phyloP scores from a whole-genome alignment of 2,329 filamentous ascomycete species.

The Beauveria brongniartii region DNA sequence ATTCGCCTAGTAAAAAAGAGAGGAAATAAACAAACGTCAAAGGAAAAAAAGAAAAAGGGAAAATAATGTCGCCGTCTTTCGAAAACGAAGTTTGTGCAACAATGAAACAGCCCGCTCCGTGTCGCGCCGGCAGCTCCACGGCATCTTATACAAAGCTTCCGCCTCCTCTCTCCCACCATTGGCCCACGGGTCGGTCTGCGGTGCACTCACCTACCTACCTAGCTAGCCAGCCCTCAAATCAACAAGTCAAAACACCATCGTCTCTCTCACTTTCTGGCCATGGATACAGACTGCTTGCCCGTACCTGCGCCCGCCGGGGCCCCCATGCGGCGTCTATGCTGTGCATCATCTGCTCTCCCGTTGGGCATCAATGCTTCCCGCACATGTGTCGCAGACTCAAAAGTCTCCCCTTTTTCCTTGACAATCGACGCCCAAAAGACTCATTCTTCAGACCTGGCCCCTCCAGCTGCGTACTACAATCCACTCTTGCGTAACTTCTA shows the following conservation, averaged over 20 bases:
- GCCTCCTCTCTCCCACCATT: neutral
- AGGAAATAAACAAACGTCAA: neutral
- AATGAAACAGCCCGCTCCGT: neutral
- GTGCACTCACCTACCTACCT: neutral
- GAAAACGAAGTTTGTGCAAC: neutral
- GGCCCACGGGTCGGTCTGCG: neutral
- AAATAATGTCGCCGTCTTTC: neutral
- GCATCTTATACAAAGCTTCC: neutral
- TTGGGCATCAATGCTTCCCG: slow-evolving; percentile 10
- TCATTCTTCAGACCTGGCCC: neutral
- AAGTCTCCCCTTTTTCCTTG: neutral
- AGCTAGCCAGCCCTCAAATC: neutral
- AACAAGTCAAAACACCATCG: neutral
- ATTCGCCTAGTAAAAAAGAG: neutral
- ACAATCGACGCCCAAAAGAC: neutral
- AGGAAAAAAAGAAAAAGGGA: neutral
- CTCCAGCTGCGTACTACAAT: neutral
- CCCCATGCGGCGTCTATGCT: slow-evolving; percentile 1
- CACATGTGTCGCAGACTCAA: slow-evolving; percentile 1
- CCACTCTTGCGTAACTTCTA: slow-evolving; percentile 6
- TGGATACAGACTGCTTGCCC: neutral
- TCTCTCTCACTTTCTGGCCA: neutral
- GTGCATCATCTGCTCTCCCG: slow-evolving; percentile 6
- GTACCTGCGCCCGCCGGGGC: slow-evolving; percentile 7
- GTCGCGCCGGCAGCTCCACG: neutral